These are phyloP conservation scores for Morella rubra DNA, from an alignment of 306 rosid genomes.

Conservation along the genomic window DNA sequence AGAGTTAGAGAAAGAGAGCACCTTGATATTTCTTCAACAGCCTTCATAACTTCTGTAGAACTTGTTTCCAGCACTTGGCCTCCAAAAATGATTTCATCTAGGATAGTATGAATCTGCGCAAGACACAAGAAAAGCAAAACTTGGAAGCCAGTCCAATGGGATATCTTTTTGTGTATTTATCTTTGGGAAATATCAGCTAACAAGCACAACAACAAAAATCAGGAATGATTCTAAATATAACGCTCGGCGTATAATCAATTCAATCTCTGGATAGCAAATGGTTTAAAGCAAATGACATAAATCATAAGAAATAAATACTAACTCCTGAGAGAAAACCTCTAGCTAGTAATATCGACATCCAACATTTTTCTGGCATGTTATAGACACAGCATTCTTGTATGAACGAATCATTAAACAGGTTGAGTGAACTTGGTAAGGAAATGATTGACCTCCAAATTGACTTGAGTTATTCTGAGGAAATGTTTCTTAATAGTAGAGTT, in stretches of 20 bases:
- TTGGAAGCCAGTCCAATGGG: slow-evolving; percentile 9
- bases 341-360: background rate
- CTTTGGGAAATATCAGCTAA: background rate
- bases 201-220: too few species aligned
- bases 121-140: slow-evolving; percentile 25
- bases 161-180: slow-evolving; percentile 21
- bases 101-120: slow-evolving; percentile 69
- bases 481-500: background rate
- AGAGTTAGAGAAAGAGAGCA: slow-evolving; percentile 31
- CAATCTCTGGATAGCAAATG: background rate
- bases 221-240: too few species aligned
- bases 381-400: background rate
- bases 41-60: slow-evolving; percentile 83
- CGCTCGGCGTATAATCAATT: too few species aligned
- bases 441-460: slow-evolving; percentile 1
- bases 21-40: slow-evolving; percentile 85
- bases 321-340: background rate
- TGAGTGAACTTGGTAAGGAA: background rate
- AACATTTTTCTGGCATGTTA: background rate
- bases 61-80: slow-evolving; percentile 91
- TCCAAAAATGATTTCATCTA: slow-evolving; percentile 88
- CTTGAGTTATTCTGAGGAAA: background rate
- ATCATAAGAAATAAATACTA: background rate
- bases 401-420: background rate
- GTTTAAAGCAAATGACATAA: background rate